phyloP scores from a whole-genome alignment of 306 rosid species.

The Ochetophila trinervis region DNA sequence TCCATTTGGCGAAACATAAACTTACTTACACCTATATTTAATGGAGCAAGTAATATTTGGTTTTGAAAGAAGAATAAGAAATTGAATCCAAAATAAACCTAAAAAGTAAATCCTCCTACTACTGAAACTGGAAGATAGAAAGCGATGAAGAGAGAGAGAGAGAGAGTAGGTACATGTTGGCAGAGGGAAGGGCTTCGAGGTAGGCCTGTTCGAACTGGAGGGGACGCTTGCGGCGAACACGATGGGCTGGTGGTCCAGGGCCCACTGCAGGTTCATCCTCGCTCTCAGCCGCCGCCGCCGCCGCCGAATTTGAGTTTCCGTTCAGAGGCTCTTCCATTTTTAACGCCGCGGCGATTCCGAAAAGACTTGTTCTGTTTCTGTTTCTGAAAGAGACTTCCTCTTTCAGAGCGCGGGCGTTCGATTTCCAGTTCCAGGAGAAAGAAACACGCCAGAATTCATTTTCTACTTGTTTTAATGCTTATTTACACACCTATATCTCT shows the following conservation, averaged over 20 bases:
- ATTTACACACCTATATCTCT: no score
- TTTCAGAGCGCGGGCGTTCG: no score
- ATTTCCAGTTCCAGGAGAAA: no score
- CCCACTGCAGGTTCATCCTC: slow-evolving; percentile 59
- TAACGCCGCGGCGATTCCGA: not conserved
- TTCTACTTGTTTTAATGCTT: no score
- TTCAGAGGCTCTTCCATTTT: slow-evolving; percentile 26
- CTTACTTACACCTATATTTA: no score
- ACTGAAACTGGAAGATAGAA: not conserved
- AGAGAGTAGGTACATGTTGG: slow-evolving; percentile 54
- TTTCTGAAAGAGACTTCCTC: no score
- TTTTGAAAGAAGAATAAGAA: not conserved
- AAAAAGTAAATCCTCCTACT: slow-evolving; percentile 32
- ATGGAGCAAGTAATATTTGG: no score
- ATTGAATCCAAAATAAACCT: not conserved
- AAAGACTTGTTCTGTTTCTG: no score
- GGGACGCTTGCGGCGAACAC: slow-evolving; percentile 77
- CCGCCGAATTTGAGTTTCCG: slow-evolving; percentile 1
- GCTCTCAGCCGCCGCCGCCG: slow-evolving; percentile 22
- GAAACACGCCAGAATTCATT: no score
- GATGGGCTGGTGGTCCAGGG: slow-evolving; percentile 88
- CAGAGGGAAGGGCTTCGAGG: slow-evolving; percentile 86
- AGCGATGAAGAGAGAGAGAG: not conserved
- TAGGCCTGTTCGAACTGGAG: slow-evolving; percentile 96
- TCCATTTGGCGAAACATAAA: no score